These are phyloP conservation scores for Tylopilus vinaceipallidus DNA, from an alignment of 768 basidiomycete genomes.

Conservation along the genomic window DNA sequence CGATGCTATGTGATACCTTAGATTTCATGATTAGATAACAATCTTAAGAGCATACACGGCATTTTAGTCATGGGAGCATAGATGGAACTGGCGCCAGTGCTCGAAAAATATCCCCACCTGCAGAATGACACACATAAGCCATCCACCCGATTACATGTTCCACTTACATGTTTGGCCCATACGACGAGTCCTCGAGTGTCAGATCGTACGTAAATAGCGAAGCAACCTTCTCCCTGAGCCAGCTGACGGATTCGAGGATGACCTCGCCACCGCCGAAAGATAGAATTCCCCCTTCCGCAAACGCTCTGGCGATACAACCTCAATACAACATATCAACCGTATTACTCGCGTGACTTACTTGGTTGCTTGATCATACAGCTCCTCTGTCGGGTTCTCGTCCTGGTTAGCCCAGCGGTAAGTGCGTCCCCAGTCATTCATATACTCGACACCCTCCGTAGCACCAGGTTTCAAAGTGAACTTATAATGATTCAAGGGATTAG, in stretches of 20 bases:
- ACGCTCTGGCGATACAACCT: slow-evolving; percentile 3
- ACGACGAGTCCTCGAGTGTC: slow-evolving; percentile 5
- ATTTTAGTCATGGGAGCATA: background rate
- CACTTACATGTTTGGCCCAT: slow-evolving; percentile 19
- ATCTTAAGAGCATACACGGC: background rate
- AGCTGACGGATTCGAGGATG: background rate
- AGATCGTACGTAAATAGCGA: slow-evolving; percentile 16
- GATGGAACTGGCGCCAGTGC: background rate
- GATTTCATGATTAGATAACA: background rate
- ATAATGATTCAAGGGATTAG: slow-evolving; percentile 19
- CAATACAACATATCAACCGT: too few species aligned
- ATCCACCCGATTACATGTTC: background rate
- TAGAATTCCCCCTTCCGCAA: background rate
- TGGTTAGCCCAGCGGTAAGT: slow-evolving; percentile 17
- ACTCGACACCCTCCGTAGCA: background rate
- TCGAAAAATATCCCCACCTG: slow-evolving; percentile 22
- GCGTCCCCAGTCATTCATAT: slow-evolving; percentile 8
- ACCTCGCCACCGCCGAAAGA: background rate
- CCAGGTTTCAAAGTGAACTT: slow-evolving; percentile 4
- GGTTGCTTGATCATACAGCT: slow-evolving; percentile 9
- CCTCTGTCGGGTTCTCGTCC: background rate
- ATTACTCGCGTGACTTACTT: slow-evolving; percentile 5
- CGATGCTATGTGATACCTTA: slow-evolving; percentile 9
- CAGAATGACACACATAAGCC: background rate
- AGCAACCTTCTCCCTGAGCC: slow-evolving; percentile 18